phyloP scores from a whole-genome alignment of 768 basidiomycete species.

The Leccinum boreale region DNA sequence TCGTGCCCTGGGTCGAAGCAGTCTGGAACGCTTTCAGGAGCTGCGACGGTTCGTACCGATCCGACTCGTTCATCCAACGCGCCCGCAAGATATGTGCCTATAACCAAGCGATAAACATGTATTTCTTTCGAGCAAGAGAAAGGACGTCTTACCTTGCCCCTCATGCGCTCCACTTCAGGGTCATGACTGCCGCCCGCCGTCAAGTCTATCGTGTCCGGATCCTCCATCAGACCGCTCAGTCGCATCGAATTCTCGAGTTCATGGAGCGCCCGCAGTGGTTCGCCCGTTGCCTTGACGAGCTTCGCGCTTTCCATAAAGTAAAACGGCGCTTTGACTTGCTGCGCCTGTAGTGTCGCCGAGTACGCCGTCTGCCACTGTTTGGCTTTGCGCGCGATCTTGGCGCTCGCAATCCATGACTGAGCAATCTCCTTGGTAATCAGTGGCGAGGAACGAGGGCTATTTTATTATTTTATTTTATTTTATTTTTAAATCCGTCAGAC shows the following conservation, averaged over 20 bases:
- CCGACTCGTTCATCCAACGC: slow-evolving; percentile 91
- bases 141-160: slow-evolving; percentile 60
- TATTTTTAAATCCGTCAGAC: slow-evolving; percentile 5
- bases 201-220: slow-evolving; percentile 50
- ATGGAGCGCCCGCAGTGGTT: slow-evolving; percentile 80
- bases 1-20: slow-evolving; percentile 47
- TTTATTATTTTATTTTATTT: not conserved
- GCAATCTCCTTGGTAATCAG: slow-evolving; percentile 63
- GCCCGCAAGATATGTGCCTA: slow-evolving; percentile 80
- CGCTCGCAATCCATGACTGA: slow-evolving; percentile 84
- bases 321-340: slow-evolving; percentile 65
- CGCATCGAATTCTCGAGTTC: slow-evolving; percentile 79
- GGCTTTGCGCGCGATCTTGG: slow-evolving; percentile 95
- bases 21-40: slow-evolving; percentile 58
- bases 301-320: slow-evolving; percentile 91
- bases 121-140: not conserved
- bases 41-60: slow-evolving; percentile 64
- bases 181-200: slow-evolving; percentile 47
- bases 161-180: slow-evolving; percentile 48
- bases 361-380: slow-evolving; percentile 97
- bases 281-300: slow-evolving; percentile 72
- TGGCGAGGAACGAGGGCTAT: slow-evolving; percentile 27
- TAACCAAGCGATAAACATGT: not conserved
- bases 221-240: slow-evolving; percentile 45
- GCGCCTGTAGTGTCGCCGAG: slow-evolving; percentile 89